A percentile compares a stretch with the other conserved stretches of the same genome.
Evolutionary conservation across 2,329 filamentous ascomycete species (phyloP).

Genomic region (Beauveria scarabaeidicola): DNA sequence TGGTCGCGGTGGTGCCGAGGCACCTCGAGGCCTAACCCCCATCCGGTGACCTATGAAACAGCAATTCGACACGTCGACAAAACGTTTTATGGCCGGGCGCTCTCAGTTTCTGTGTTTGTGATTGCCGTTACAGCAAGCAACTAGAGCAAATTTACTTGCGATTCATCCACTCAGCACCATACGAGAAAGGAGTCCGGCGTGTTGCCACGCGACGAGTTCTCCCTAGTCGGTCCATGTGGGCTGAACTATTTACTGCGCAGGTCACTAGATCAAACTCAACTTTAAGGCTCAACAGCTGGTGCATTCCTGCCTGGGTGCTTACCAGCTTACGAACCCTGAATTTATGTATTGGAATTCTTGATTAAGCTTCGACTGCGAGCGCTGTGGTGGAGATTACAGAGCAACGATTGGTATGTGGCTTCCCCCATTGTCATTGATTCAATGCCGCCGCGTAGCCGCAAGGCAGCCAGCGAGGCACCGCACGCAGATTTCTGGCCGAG

Average conservation of each 20-base stretch:
- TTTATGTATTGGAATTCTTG: neutral
- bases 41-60: neutral
- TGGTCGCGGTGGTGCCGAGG: neutral
- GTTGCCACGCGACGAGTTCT: conserved; percentile 1
- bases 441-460: neutral
- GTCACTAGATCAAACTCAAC: conserved; percentile 4
- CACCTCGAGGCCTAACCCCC: neutral
- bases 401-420: neutral
- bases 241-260: neutral
- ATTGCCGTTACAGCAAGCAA: neutral
- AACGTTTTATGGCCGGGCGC: neutral
- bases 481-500: neutral
- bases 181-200: neutral
- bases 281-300: neutral
- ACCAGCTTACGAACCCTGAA: neutral
- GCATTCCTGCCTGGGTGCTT: too few relatives aligned
- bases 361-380: neutral
- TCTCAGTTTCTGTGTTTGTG: neutral
- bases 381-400: neutral
- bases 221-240: neutral
- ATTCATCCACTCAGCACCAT: neutral
- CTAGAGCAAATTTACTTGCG: neutral
- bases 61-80: conserved; percentile 6
- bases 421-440: neutral
- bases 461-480: neutral